phyloP scores from a whole-genome alignment of 2,329 filamentous ascomycete species.

The Colletotrichum costaricense region DNA sequence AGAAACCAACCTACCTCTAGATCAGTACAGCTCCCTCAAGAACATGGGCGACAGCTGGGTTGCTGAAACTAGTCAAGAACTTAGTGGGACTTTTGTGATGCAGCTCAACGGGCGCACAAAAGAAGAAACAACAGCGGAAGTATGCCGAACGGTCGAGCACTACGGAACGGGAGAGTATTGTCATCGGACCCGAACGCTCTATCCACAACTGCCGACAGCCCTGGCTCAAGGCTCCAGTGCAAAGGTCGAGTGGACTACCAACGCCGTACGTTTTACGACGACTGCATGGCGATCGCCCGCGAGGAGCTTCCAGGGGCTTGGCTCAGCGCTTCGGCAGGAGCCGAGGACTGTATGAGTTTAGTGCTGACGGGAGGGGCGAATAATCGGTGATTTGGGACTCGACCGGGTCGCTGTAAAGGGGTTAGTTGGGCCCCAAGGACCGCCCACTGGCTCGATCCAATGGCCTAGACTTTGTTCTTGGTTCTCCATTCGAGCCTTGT shows the following conservation, averaged over 20 bases:
- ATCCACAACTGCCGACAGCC: conserved; percentile 1
- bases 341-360: background rate
- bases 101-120: background rate
- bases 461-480: background rate
- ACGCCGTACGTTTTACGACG: background rate
- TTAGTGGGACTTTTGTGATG: background rate
- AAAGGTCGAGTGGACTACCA: background rate
- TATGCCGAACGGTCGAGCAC: background rate
- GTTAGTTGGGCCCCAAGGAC: background rate
- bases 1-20: background rate
- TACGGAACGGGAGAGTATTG: too few relatives aligned
- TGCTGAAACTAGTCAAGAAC: background rate
- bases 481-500: background rate
- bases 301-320: background rate
- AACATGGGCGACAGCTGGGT: background rate
- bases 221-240: background rate
- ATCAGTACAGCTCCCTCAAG: background rate
- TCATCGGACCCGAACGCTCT: background rate
- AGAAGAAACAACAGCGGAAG: background rate
- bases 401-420: background rate
- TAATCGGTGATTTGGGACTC: background rate
- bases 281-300: background rate
- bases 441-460: background rate
- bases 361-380: conserved; percentile 14
- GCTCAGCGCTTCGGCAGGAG: conserved; percentile 16